phyloP scores from a whole-genome alignment of 148 eudicot genomes.

The Cornus kousa region DNA sequence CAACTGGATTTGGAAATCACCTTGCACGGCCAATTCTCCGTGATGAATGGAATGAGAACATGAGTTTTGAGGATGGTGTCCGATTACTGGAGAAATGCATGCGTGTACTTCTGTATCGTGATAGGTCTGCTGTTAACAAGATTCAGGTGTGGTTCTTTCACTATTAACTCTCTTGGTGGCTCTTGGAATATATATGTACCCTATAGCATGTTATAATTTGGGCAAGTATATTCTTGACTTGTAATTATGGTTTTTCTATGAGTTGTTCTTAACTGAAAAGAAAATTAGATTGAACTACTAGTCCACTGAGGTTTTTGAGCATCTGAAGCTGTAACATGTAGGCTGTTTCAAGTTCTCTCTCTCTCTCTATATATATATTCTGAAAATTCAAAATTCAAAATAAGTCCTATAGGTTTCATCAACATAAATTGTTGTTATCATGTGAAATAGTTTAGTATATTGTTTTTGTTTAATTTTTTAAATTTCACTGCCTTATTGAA shows the following conservation, averaged over 20 bases:
- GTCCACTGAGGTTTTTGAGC: neutral
- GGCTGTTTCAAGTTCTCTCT: no score
- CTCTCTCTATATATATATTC: no score
- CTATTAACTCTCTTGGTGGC: neutral
- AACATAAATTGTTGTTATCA: neutral
- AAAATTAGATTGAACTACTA: neutral
- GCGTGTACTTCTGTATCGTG: slow-evolving; percentile 94
- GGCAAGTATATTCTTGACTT: neutral
- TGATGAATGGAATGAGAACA: slow-evolving; percentile 79
- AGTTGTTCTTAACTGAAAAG: neutral
- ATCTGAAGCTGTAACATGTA: neutral
- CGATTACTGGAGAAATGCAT: slow-evolving; percentile 86
- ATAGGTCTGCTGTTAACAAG: slow-evolving; percentile 93
- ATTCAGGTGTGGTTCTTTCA: slow-evolving; percentile 62
- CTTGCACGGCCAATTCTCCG: slow-evolving; percentile 91
- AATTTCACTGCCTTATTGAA: neutral
- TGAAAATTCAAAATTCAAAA: no score
- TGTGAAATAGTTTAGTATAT: neutral
- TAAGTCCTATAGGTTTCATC: no score
- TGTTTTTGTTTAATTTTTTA: no score
- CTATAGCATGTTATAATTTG: no score
- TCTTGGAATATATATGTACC: neutral
- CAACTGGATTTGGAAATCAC: slow-evolving; percentile 96
- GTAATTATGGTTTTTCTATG: neutral
- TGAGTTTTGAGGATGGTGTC: slow-evolving; percentile 92